Evolutionary conservation across 192 early-diverging fungal genomes (phyloP), one percentile per base, ranked within the genome.

Genomic region (Umbelopsis vinacea): DNA sequence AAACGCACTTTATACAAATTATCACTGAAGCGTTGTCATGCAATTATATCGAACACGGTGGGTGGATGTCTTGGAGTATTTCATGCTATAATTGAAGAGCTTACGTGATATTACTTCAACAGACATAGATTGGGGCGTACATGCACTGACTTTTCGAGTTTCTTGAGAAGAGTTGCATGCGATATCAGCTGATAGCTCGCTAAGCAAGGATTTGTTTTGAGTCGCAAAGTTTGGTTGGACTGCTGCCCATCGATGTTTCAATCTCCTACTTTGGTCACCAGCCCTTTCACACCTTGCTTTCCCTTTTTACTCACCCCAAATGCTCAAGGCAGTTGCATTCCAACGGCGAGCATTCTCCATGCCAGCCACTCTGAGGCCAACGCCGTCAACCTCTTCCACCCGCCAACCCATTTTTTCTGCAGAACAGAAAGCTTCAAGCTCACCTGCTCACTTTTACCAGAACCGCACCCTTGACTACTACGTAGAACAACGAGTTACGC

Each of bases 381-480:
- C 57, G 11, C 17, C 11, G 35, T 26, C 54, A 29, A 29, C 15
- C 10, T 23, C 57, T 38, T 1, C 35, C 3, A 12, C 19, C 11
- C 48, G 48, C 15, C 48, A 50, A 12, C 8, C 33, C 3, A 40
- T 26, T 43, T 47, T 46, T 29, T 46, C 46, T 15, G 17, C 66
- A 17, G 47, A 78, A 14, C 54, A 74, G 55, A 57, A 63, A 15
- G 45, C 69, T 22, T 66, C 55, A 26, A 57, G 74, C 45, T 69
- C 81, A 12, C 74, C 85, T 52, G 89, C 91, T 46, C 91, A 91
- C 74, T 98, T 98, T 83, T 98, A 98, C 83, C 89, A 96, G 72
- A 97, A 96, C 82, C 82, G 92, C 14, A 87, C 96, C 66, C 83
- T 98, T 12, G 97, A 97, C 69, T 86, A 87, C 40, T 98, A 96